Conservation (phyloP, 108 stramenopile species). For the Stephanodiscus triporus region DNA sequence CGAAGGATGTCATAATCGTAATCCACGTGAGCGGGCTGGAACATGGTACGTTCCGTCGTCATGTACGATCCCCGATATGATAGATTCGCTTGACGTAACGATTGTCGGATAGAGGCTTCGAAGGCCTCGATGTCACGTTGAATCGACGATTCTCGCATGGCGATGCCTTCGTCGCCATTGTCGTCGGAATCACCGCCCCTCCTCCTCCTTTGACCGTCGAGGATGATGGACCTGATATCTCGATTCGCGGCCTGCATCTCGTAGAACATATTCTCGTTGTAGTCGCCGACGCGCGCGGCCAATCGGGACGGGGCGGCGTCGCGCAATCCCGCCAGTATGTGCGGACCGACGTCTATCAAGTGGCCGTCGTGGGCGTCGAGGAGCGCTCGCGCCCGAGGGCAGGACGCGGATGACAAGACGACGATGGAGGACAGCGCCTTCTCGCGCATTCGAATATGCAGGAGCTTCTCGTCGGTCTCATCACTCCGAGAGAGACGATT, state of each 20-base stretch:
- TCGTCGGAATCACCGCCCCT: neutral
- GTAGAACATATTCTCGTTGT: slow-evolving; percentile 63
- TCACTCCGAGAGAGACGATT: neutral
- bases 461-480: neutral
- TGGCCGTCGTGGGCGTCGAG: slow-evolving; percentile 25
- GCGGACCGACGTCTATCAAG: slow-evolving; percentile 35
- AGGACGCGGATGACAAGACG: slow-evolving; percentile 23
- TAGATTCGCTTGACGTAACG: slow-evolving; percentile 20
- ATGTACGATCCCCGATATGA: slow-evolving; percentile 59
- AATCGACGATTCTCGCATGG: slow-evolving; percentile 1
- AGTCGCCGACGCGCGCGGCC: slow-evolving; percentile 63
- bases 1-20: slow-evolving; percentile 58
- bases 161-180: neutral
- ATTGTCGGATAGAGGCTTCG: slow-evolving; percentile 31
- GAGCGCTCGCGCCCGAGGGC: slow-evolving; percentile 15
- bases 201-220: neutral
- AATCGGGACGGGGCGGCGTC: slow-evolving; percentile 42
- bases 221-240: slow-evolving; percentile 14
- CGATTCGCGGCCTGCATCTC: slow-evolving; percentile 50
- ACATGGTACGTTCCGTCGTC: slow-evolving; percentile 53
- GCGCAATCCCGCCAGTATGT: slow-evolving; percentile 29
- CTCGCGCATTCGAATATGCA: neutral
- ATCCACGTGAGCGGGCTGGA: slow-evolving; percentile 81
- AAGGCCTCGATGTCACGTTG: slow-evolving; percentile 25
- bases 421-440: slow-evolving; percentile 7